Conservation (phyloP, 2,329 filamentous ascomycete species). For the Penicillium sp. region DNA sequence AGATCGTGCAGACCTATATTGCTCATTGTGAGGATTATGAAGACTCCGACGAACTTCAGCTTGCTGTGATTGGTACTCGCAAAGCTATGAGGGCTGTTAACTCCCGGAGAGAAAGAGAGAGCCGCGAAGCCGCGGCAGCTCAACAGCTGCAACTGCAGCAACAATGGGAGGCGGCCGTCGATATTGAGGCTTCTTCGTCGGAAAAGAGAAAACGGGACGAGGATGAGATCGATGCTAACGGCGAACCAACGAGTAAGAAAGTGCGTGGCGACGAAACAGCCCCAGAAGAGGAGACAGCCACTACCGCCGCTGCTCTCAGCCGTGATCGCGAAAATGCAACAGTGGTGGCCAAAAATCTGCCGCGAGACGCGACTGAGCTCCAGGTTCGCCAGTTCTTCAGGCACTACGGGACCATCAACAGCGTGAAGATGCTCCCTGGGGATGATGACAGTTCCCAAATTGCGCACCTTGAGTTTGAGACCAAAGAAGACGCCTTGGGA, state of each 20-base stretch:
- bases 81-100: slow-evolving; percentile 67
- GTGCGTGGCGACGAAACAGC: slow-evolving; percentile 55
- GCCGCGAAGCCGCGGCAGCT: slow-evolving; percentile 57
- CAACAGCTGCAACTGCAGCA: slow-evolving; percentile 29
- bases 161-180: slow-evolving; percentile 25
- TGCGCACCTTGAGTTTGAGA: slow-evolving; percentile 84
- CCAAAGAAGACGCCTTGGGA: slow-evolving; percentile 76
- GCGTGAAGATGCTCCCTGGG: slow-evolving; percentile 70
- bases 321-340: slow-evolving; percentile 91
- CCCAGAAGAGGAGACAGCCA: slow-evolving; percentile 36
- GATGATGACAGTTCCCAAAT: slow-evolving; percentile 64
- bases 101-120: slow-evolving; percentile 69
- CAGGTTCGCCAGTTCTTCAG: slow-evolving; percentile 88
- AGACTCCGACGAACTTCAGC: slow-evolving; percentile 72
- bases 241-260: slow-evolving; percentile 70
- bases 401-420: slow-evolving; percentile 80
- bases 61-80: slow-evolving; percentile 73
- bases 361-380: slow-evolving; percentile 68
- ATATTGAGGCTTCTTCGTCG: slow-evolving; percentile 27
- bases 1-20: slow-evolving; percentile 52
- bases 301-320: slow-evolving; percentile 55
- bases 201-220: slow-evolving; percentile 77
- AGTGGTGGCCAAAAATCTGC: slow-evolving; percentile 78
- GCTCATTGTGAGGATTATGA: slow-evolving; percentile 84
- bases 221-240: slow-evolving; percentile 55